These are phyloP conservation scores for Boletus eberwhitei DNA, from an alignment of 768 basidiomycete species.

Conservation along the genomic window DNA sequence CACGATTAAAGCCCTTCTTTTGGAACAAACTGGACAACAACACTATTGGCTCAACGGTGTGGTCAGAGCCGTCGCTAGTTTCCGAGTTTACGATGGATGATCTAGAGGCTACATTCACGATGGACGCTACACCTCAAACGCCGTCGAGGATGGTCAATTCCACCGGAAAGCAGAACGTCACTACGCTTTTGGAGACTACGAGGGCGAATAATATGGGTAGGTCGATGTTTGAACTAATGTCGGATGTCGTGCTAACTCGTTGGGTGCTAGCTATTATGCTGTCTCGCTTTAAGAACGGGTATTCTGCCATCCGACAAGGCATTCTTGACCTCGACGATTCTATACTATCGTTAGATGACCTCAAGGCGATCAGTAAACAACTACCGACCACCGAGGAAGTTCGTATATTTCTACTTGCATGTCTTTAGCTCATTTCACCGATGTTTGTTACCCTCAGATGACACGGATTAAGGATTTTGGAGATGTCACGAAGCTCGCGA, in stretches of 20 bases:
- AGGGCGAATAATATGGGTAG: constrained; percentile 82
- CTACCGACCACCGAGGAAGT: constrained; percentile 85
- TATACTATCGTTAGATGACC: constrained; percentile 65
- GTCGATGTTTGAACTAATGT: constrained; percentile 12
- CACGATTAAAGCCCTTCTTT: constrained; percentile 82
- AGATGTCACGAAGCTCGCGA: constrained; percentile 70
- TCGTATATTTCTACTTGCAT: constrained; percentile 1
- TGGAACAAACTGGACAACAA: constrained; percentile 75
- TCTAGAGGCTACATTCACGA: constrained; percentile 67
- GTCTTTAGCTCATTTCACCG: background rate
- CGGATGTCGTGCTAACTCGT: constrained; percentile 1
- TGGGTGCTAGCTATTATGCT: constrained; percentile 72
- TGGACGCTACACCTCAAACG: constrained; percentile 45
- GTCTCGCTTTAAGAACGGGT: constrained; percentile 63
- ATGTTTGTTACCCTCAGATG: constrained; percentile 38
- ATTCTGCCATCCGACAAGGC: constrained; percentile 65
- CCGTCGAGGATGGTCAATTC: constrained; percentile 41
- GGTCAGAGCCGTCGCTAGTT: constrained; percentile 52
- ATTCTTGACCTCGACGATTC: constrained; percentile 71
- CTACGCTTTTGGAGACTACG: constrained; percentile 73
- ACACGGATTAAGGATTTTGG: constrained; percentile 65
- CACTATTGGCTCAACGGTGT: constrained; percentile 54
- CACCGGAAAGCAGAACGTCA: constrained; percentile 55
- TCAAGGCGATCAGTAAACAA: constrained; percentile 71
- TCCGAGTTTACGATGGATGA: constrained; percentile 60